phyloP scores from a whole-genome alignment of 2,329 filamentous ascomycete genomes.

The Botrytis elliptica region DNA sequence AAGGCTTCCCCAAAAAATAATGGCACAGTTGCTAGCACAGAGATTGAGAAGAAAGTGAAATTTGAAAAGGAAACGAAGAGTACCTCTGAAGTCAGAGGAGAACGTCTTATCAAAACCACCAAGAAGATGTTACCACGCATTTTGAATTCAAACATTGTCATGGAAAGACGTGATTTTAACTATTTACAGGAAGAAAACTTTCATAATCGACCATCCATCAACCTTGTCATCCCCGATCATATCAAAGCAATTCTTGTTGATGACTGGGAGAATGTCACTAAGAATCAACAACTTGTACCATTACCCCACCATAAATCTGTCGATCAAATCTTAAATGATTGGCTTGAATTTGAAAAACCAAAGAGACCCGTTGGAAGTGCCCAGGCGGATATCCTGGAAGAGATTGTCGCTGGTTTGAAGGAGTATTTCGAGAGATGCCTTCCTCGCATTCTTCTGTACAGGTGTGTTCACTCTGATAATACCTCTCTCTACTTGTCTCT shows the following conservation, averaged over 20 bases:
- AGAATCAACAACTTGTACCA: slow-evolving; percentile 85
- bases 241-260: slow-evolving; percentile 92
- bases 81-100: slow-evolving; percentile 20
- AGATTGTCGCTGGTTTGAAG: slow-evolving; percentile 79
- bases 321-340: slow-evolving; percentile 75
- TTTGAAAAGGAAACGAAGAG: not conserved
- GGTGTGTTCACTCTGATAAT: slow-evolving; percentile 44
- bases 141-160: not conserved
- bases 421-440: slow-evolving; percentile 94
- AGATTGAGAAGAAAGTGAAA: not conserved
- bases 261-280: slow-evolving; percentile 98
- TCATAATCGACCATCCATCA: slow-evolving; percentile 78
- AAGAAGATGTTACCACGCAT: slow-evolving; percentile 14
- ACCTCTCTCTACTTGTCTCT: not conserved
- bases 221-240: slow-evolving; percentile 81
- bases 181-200: slow-evolving; percentile 78
- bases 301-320: slow-evolving; percentile 77
- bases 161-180: slow-evolving; percentile 18
- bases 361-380: slow-evolving; percentile 65
- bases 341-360: slow-evolving; percentile 66
- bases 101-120: slow-evolving; percentile 5
- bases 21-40: not conserved
- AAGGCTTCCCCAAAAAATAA: not conserved
- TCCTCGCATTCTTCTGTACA: slow-evolving; percentile 83
- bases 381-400: slow-evolving; percentile 82